Conservation (phyloP, 192 early-diverging fungal genomes). For the Spizellomyces sp. region DNA sequence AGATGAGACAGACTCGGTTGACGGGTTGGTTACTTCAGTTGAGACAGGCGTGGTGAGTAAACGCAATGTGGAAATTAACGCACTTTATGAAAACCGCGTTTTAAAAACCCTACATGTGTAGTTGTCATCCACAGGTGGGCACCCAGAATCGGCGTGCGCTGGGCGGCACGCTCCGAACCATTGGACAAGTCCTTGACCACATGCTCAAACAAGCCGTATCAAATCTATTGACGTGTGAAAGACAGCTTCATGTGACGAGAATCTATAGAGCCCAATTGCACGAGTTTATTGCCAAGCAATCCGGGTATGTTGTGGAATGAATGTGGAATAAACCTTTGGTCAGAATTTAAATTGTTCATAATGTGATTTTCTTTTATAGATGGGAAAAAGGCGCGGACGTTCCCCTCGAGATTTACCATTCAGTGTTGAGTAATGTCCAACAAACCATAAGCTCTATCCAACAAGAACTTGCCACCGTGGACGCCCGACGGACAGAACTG, state of each 20-base stretch:
- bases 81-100: constrained; percentile 21
- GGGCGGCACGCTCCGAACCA: constrained; percentile 49
- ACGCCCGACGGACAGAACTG: no score
- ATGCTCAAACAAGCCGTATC: constrained; percentile 48
- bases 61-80: no score
- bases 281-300: constrained; percentile 25
- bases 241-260: constrained; percentile 12
- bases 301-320: background rate
- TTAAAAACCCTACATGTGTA: background rate
- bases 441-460: background rate
- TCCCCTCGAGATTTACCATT: background rate
- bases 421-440: background rate
- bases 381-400: background rate
- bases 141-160: constrained; percentile 45
- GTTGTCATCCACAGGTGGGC: constrained; percentile 63
- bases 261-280: constrained; percentile 30
- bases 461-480: background rate
- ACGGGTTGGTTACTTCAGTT: constrained; percentile 53
- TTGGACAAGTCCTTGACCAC: constrained; percentile 55
- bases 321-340: background rate
- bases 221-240: constrained; percentile 28
- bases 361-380: background rate
- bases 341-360: background rate
- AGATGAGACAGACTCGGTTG: constrained; percentile 15
- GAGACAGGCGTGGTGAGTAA: constrained; percentile 37